Conservation (phyloP, 2,329 filamentous ascomycete genomes). For the Hypocrella siamensis region DNA sequence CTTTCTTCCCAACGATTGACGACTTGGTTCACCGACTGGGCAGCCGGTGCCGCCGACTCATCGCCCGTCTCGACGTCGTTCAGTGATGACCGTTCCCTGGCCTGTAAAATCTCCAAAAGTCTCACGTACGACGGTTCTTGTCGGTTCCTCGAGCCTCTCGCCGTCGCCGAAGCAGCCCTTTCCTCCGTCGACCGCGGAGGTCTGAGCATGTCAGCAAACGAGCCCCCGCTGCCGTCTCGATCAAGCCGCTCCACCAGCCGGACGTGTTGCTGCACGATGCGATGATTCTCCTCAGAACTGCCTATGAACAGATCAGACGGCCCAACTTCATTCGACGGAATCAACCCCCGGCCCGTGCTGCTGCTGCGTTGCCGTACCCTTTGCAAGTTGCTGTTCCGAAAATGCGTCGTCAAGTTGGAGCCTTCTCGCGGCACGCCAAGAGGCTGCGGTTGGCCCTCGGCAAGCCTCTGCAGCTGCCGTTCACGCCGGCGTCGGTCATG, state of each 20-base stretch:
- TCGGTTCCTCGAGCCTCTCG: slow-evolving; percentile 19
- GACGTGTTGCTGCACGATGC: no score
- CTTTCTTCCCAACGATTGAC: slow-evolving; percentile 22
- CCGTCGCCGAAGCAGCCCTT: slow-evolving; percentile 15
- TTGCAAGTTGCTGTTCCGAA: slow-evolving; percentile 9
- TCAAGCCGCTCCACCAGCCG: slow-evolving; percentile 17
- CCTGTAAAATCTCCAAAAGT: slow-evolving; percentile 21
- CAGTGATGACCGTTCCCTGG: slow-evolving; percentile 14
- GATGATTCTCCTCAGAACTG: no score
- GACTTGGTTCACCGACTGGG: slow-evolving; percentile 21
- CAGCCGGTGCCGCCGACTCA: slow-evolving; percentile 17
- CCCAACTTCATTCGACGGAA: slow-evolving; percentile 5
- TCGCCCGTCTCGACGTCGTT: slow-evolving; percentile 19
- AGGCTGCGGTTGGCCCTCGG: slow-evolving; percentile 9
- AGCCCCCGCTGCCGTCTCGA: slow-evolving; percentile 9
- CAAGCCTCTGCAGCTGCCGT: slow-evolving; percentile 15
- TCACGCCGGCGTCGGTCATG: slow-evolving; percentile 36
- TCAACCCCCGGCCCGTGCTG: slow-evolving; percentile 19
- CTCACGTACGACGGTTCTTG: slow-evolving; percentile 20
- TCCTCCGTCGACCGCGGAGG: slow-evolving; percentile 13
- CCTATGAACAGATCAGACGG: no score
- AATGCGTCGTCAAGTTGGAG: slow-evolving; percentile 7
- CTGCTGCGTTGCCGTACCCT: slow-evolving; percentile 19
- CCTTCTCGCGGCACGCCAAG: no score
- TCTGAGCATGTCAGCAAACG: neutral